Evolutionary conservation across 2,329 filamentous ascomycete species (phyloP).

Genomic region (Fusarium circinatum): DNA sequence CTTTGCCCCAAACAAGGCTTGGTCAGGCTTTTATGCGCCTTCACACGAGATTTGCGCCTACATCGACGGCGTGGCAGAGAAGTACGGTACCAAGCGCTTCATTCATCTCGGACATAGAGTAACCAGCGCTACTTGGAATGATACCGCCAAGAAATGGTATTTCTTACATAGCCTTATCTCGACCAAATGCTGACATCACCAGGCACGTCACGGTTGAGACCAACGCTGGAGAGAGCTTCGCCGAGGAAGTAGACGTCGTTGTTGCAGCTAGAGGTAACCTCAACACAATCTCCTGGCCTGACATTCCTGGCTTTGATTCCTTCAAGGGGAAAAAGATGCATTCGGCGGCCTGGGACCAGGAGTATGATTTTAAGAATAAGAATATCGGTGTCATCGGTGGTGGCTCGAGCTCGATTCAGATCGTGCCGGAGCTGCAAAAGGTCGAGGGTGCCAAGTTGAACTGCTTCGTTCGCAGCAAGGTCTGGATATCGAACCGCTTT

Average conservation of each 20-base stretch:
- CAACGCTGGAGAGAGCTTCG: fast-evolving
- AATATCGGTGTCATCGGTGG: not conserved
- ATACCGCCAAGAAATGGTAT: not conserved
- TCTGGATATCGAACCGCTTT: constrained; percentile 8
- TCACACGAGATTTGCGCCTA: not conserved
- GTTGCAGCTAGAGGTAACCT: not conserved
- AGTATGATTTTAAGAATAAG: not conserved
- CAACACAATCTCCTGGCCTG: not conserved
- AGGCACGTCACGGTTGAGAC: not conserved
- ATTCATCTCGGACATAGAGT: not conserved
- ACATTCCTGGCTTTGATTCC: not conserved
- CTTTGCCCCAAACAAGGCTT: not conserved
- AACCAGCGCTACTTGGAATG: not conserved
- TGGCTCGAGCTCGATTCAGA: not conserved
- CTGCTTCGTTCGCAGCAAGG: not conserved
- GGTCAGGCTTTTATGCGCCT: not conserved
- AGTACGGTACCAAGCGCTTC: not conserved
- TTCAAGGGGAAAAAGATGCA: constrained; percentile 4
- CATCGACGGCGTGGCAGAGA: not conserved
- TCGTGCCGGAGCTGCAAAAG: not conserved
- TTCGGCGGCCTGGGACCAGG: not conserved
- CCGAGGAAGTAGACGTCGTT: not conserved
- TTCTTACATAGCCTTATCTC: fast-evolving
- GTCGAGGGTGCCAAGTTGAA: not conserved
- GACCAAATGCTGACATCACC: fast-evolving